Base-by-base conservation (phyloP, 2,329 filamentous ascomycete species). In the Leptographium wingfieldii region DNA sequence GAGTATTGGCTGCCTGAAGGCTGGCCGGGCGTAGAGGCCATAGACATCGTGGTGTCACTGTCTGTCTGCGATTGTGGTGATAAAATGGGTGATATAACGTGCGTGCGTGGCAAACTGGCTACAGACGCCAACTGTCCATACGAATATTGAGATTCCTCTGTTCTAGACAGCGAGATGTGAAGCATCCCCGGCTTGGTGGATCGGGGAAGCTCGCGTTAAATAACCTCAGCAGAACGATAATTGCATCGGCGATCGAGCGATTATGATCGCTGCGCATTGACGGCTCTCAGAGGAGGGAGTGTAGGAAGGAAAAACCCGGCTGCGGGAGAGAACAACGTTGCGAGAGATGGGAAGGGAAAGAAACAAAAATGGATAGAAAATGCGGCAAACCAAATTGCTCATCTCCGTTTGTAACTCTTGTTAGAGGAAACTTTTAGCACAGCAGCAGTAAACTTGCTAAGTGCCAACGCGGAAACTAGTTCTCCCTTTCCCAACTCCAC, bases 11-110 rank as follows among this genome's bases (percentile, higher is more conserved):
- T 49, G 22, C 54, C 56, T 25, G 61, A 6, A n/a, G 43, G 9
- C 35, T 22, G 48, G 55, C 57, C 46, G 52, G 60, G 31, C 19
- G 59, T 59, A 10, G 60, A 59, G 3, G 58, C 46, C 22, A 57
- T 48, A n/a, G 59, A 35, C 60, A 61, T 61, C 27, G 57, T 55
- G 5, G 14, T 2, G 14, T 38, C 3, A 19, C 6, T 54, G 33
- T 55, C n/a, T 12, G 25, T 2, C 33, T 48, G 40, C 2, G 7
- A 25, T 14, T n/a, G 25, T 33, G 27, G 29, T n/a, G 3, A n/a
- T 5, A 16, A 25, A 46, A 46, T 9, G 14, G 19, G 43, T 19
- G 43, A 9, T n/a, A 46, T 46, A 46, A 5, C 43, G 43, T 55
- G 5, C 43, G 43, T 55, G 49, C 4, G 27, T 27, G 16, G 27